phyloP scores from a whole-genome alignment of 2,329 filamentous ascomycete species.

The Cryphonectria naterciae region DNA sequence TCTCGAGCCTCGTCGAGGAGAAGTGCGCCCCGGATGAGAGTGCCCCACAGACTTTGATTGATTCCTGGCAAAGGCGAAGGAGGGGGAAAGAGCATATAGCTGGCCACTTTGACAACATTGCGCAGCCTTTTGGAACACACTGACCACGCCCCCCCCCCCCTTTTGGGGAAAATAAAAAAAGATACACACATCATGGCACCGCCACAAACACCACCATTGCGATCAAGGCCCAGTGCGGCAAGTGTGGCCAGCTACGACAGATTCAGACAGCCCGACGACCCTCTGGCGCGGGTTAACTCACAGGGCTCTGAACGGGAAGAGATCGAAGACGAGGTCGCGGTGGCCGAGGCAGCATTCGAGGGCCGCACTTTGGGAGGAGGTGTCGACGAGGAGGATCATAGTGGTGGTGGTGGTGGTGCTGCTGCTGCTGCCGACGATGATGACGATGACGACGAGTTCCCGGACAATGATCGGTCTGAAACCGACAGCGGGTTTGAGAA shows the following conservation, averaged over 20 bases:
- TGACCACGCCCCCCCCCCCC: too few species aligned
- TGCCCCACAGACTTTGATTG: neutral
- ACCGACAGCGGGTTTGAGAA: constrained; percentile 27
- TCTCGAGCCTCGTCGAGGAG: neutral
- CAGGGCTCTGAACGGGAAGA: constrained; percentile 26
- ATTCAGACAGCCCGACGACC: constrained; percentile 31
- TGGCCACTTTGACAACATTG: neutral
- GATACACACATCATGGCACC: constrained; percentile 9
- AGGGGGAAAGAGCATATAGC: neutral
- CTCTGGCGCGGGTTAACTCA: constrained; percentile 30
- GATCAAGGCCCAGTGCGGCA: constrained; percentile 18
- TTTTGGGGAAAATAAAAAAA: too few species aligned
- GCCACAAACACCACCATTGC: constrained; percentile 16
- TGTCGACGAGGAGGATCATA: constrained; percentile 4
- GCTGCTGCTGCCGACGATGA: neutral
- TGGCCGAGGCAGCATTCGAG: constrained; percentile 25
- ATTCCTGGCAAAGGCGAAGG: neutral
- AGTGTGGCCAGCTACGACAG: constrained; percentile 30
- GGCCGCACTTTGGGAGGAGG: constrained; percentile 8
- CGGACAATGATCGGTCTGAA: constrained; percentile 23
- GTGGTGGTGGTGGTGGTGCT: neutral
- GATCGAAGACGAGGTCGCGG: constrained; percentile 29
- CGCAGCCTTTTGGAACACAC: neutral
- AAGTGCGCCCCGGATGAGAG: neutral
- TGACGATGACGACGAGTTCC: constrained; percentile 20